Conservation (phyloP, 306 rosid genomes). For the Hippophae gyantsensis region DNA sequence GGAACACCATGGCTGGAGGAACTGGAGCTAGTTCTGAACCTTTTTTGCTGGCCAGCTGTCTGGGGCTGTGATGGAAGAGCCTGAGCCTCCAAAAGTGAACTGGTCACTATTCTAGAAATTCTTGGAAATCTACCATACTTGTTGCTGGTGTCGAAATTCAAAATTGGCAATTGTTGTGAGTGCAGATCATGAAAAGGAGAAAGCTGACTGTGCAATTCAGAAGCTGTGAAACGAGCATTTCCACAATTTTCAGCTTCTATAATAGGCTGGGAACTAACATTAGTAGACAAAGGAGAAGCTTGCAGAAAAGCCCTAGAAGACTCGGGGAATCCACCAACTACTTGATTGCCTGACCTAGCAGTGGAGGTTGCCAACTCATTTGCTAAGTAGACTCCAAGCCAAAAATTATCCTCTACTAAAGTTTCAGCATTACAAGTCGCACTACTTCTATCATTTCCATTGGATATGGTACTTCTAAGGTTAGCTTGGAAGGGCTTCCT, state of each 20-base stretch:
- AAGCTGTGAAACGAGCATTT: constrained; percentile 18
- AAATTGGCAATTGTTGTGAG: constrained; percentile 27
- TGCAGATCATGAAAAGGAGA: constrained; percentile 28
- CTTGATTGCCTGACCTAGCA: constrained; percentile 28
- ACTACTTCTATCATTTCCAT: background rate
- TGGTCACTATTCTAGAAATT: constrained; percentile 22
- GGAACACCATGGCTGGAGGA: constrained; percentile 27
- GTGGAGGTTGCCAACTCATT: background rate
- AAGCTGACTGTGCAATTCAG: constrained; percentile 37
- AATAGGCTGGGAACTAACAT: no score
- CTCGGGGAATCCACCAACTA: constrained; percentile 21
- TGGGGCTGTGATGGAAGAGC: constrained; percentile 68
- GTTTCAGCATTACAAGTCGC: constrained; percentile 26
- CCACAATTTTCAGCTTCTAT: constrained; percentile 18
- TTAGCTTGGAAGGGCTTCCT: constrained; percentile 36
- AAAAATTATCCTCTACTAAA: constrained; percentile 35
- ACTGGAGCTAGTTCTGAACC: constrained; percentile 34
- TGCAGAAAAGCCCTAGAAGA: constrained; percentile 13
- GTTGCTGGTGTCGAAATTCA: constrained; percentile 14
- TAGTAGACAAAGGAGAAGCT: constrained; percentile 13
- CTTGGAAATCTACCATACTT: constrained; percentile 46
- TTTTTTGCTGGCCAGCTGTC: constrained; percentile 31
- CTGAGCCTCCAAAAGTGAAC: constrained; percentile 63
- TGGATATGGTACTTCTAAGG: no score
- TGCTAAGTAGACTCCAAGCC: constrained; percentile 29